Conservation (phyloP, 352 stramenopile genomes). For the Nothophytophthora sp. region DNA sequence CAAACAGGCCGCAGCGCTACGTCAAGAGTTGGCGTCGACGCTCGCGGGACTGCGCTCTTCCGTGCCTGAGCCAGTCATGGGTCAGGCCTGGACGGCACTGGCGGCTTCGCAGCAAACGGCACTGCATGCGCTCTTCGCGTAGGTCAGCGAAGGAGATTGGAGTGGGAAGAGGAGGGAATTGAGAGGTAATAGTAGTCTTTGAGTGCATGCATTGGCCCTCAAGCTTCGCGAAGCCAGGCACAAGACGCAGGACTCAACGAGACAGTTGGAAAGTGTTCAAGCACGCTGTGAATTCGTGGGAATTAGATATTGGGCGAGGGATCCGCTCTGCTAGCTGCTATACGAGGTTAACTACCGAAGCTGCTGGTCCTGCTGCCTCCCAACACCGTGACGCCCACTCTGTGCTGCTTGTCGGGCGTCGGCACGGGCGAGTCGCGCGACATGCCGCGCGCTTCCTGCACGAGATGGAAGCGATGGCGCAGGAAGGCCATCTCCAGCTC, state of each 20-base stretch:
- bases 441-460: constrained; percentile 67
- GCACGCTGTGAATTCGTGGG: no score
- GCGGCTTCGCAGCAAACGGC: constrained; percentile 51
- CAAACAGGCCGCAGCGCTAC: constrained; percentile 40
- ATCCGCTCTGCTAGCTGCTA: no score
- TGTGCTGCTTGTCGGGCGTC: constrained; percentile 24
- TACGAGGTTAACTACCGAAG: no score
- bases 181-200: constrained; percentile 20
- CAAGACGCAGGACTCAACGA: no score
- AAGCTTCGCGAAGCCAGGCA: no score
- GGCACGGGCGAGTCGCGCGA: constrained; percentile 59
- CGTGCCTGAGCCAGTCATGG: constrained; percentile 61
- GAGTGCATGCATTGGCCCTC: no score
- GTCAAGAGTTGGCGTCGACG: constrained; percentile 42
- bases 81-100: constrained; percentile 56
- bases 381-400: no score
- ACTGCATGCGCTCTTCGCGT: constrained; percentile 69
- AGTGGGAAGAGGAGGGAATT: constrained; percentile 3
- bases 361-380: no score
- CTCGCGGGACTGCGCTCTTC: constrained; percentile 48
- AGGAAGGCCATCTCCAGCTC: constrained; percentile 87
- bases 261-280: no score
- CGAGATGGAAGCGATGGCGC: constrained; percentile 76
- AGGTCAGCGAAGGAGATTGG: background rate
- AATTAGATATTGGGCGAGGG: no score